phyloP scores from a whole-genome alignment of 2,329 filamentous ascomycete genomes.

The Penicillium sp. region DNA sequence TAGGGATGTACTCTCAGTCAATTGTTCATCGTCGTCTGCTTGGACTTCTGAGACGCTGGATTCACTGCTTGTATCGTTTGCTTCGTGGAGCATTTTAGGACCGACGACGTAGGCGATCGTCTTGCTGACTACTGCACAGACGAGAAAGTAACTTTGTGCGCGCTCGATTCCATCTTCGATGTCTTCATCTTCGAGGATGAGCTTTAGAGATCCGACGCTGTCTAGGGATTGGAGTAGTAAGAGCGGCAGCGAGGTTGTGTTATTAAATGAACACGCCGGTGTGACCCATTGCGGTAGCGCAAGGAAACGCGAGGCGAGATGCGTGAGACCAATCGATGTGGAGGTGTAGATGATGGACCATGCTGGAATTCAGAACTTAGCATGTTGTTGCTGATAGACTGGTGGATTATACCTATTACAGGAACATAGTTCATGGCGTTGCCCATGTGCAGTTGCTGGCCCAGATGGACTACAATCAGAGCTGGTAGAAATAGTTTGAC shows the following conservation, averaged over 20 bases:
- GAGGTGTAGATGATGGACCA: constrained; percentile 50
- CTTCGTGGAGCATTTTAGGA: constrained; percentile 50
- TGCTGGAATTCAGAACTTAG: constrained; percentile 34
- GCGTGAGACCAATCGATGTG: constrained; percentile 46
- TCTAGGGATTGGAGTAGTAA: constrained; percentile 49
- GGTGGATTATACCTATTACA: constrained; percentile 37
- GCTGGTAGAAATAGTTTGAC: constrained; percentile 52
- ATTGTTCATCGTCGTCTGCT: constrained; percentile 20
- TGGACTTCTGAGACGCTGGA: constrained; percentile 10
- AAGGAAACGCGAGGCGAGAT: constrained; percentile 41
- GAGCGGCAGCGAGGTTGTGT: constrained; percentile 51
- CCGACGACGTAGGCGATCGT: constrained; percentile 60
- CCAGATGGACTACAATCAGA: constrained; percentile 50
- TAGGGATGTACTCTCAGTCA: constrained; percentile 49
- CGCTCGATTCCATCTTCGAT: constrained; percentile 49
- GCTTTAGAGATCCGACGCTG: constrained; percentile 52
- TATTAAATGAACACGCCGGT: constrained; percentile 53
- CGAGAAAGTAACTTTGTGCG: constrained; percentile 60
- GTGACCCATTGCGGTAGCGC: constrained; percentile 50
- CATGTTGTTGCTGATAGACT: no score
- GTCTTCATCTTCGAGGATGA: constrained; percentile 45
- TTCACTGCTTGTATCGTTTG: constrained; percentile 20
- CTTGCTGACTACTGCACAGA: constrained; percentile 59
- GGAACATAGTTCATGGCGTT: constrained; percentile 47
- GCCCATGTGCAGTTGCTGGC: constrained; percentile 46